These are phyloP conservation scores for Fomitopsis pinicola DNA, from an alignment of 1,284 basidiomycete genomes.

Conservation along the genomic window DNA sequence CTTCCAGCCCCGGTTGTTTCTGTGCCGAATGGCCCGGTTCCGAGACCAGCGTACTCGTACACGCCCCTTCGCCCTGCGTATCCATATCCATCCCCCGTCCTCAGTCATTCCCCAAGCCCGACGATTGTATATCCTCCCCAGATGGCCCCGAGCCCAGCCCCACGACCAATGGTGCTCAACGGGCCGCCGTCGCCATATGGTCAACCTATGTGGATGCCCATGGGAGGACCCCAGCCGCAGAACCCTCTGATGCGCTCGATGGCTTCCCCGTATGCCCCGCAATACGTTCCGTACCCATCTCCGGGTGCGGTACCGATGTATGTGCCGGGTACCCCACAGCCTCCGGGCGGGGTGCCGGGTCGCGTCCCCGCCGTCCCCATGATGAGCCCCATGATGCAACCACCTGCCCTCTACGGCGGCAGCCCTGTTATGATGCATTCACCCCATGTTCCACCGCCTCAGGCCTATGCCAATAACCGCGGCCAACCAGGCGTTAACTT, in stretches of 20 bases:
- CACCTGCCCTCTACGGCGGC: slow-evolving; percentile 56
- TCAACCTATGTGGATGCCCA: slow-evolving; percentile 64
- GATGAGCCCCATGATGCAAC: slow-evolving; percentile 67
- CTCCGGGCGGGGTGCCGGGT: slow-evolving; percentile 35
- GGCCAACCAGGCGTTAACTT: slow-evolving; percentile 24
- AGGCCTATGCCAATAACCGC: slow-evolving; percentile 21
- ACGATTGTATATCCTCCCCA: slow-evolving; percentile 57
- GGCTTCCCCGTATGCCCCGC: slow-evolving; percentile 58
- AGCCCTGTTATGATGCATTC: slow-evolving; percentile 69
- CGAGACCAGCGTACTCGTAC: slow-evolving; percentile 32
- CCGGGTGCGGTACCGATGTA: slow-evolving; percentile 47
- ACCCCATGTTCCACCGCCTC: slow-evolving; percentile 22
- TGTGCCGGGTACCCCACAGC: slow-evolving; percentile 41
- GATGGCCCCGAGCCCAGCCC: slow-evolving; percentile 56
- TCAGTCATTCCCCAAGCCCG: slow-evolving; percentile 63
- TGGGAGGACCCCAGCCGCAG: slow-evolving; percentile 43
- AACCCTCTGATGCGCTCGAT: slow-evolving; percentile 52
- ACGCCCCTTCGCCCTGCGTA: slow-evolving; percentile 51
- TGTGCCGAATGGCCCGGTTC: slow-evolving; percentile 34
- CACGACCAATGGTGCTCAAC: slow-evolving; percentile 54
- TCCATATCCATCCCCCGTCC: slow-evolving; percentile 61
- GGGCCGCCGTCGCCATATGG: slow-evolving; percentile 55
- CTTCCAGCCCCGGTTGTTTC: slow-evolving; percentile 41
- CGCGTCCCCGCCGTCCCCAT: slow-evolving; percentile 47
- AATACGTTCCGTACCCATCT: slow-evolving; percentile 59